Base-by-base conservation (phyloP, 768 basidiomycete species). In the Russula ochroleuca region DNA sequence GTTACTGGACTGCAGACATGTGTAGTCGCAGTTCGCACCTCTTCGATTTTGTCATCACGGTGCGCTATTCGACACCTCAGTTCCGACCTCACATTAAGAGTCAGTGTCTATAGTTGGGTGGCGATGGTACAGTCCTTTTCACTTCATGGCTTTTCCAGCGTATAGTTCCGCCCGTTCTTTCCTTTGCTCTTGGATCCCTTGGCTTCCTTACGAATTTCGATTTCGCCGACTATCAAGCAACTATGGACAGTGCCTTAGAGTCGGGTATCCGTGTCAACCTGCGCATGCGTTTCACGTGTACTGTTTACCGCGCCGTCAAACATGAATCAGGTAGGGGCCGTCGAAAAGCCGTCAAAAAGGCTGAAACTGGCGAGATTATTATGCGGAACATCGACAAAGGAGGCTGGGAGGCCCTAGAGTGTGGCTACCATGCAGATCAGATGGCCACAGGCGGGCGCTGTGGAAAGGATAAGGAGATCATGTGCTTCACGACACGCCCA, bases 141-240 rank as follows among this genome's bases (percentile, higher is more conserved):
- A 97, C 97, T 6, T 98, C 97, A 3, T 98, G 97, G 97, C 80
- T 99, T 37, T 99, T 99, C 79, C 97, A 99, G 74, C 86, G 87
- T 58, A 93, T 99, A 70, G 97, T 98, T 17, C 97, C 97, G n/a
- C 97, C 97, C 14, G 94, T 98, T 41, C 87, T 99, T 15, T 87
- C 97, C 1, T 99, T 99, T 73, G 95, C 97, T 1, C 82, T 99
- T 31, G 97, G 97, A 49, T 98, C 96, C 5, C 84, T 99, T 28
- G 96, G 97, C 52, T 99, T 99, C 77, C 88, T 95, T 59, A 98
- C 94, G 48, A 97, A 94, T 73, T 98, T 98, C 72, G 87, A 98
- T 78, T 94, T 98, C 73, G 80, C 85, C 61, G 85, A 97, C 75
- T 85, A 96, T 78, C 80, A 86, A 72, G 74, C 84, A 10, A 88